Evolutionary conservation across 1,284 basidiomycete genomes (phyloP).

Genomic region (Violaceomyces palustris): DNA sequence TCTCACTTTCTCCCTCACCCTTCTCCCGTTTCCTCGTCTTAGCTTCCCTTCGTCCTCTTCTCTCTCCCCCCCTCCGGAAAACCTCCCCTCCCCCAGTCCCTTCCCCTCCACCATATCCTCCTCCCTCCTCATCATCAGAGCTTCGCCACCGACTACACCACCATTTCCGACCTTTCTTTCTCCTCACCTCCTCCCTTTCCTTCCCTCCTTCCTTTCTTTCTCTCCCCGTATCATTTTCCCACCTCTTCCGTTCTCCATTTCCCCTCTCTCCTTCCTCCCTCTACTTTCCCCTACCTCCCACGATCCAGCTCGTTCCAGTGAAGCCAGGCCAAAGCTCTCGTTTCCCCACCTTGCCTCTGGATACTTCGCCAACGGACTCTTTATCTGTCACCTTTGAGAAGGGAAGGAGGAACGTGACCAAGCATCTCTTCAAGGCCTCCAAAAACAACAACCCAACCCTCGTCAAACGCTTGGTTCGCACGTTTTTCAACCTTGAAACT

Average conservation of each 20-base stretch:
- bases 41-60: background rate
- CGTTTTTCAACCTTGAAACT: too few relatives aligned
- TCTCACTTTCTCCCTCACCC: background rate
- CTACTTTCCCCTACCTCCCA: conserved; percentile 23
- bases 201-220: background rate
- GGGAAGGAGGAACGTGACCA: too few relatives aligned
- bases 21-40: background rate
- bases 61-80: background rate
- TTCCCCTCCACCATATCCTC: background rate
- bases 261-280: conserved; percentile 6
- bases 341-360: conserved; percentile 29
- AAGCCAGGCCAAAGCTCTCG: too few relatives aligned
- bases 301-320: too few relatives aligned
- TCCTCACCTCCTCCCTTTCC: background rate
- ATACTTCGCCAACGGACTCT: too few relatives aligned
- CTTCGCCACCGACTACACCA: background rate
- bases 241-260: conserved; percentile 8
- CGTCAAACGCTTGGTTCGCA: too few relatives aligned
- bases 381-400: too few relatives aligned
- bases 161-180: background rate
- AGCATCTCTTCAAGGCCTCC: too few relatives aligned
- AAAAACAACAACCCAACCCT: too few relatives aligned
- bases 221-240: background rate
- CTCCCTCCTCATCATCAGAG: background rate
- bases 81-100: background rate